phyloP scores from a whole-genome alignment of 306 rosid species.

The Pterocarpus macrocarpus region DNA sequence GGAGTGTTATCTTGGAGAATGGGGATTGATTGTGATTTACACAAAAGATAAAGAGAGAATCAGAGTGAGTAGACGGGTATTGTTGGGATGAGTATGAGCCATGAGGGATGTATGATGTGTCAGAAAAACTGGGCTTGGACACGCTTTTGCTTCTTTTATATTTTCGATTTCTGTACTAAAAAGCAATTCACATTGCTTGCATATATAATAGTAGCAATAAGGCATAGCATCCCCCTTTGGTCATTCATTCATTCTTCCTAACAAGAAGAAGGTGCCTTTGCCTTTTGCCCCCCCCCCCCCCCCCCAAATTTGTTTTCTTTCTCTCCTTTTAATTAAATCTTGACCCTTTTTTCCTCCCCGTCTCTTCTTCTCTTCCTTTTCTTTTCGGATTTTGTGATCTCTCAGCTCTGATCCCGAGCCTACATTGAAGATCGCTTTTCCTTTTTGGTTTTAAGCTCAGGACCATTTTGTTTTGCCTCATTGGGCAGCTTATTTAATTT shows the following conservation, averaged over 20 bases:
- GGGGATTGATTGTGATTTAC: conserved; percentile 57
- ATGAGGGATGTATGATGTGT: conserved; percentile 42
- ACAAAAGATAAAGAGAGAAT: conserved; percentile 46
- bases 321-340: conserved; percentile 52
- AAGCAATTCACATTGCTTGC: conserved; percentile 53
- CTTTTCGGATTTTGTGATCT: conserved; percentile 41
- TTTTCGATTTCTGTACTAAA: conserved; percentile 48
- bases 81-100: neutral
- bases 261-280: conserved; percentile 39
- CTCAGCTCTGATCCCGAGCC: conserved; percentile 80
- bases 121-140: conserved; percentile 60
- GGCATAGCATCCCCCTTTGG: neutral
- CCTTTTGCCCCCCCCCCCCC: conserved; percentile 1
- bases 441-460: conserved; percentile 56
- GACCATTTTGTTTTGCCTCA: conserved; percentile 53
- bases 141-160: conserved; percentile 47
- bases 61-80: conserved; percentile 9
- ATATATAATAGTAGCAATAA: too few species aligned
- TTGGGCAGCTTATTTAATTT: neutral
- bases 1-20: conserved; percentile 41
- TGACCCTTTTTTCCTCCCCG: neutral
- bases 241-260: conserved; percentile 2
- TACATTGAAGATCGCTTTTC: conserved; percentile 55
- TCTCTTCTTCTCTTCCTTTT: neutral
- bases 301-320: conserved; percentile 42